Evolutionary conservation across 2,329 filamentous ascomycete genomes (phyloP).

Genomic region (Neoarthrinium moseri): DNA sequence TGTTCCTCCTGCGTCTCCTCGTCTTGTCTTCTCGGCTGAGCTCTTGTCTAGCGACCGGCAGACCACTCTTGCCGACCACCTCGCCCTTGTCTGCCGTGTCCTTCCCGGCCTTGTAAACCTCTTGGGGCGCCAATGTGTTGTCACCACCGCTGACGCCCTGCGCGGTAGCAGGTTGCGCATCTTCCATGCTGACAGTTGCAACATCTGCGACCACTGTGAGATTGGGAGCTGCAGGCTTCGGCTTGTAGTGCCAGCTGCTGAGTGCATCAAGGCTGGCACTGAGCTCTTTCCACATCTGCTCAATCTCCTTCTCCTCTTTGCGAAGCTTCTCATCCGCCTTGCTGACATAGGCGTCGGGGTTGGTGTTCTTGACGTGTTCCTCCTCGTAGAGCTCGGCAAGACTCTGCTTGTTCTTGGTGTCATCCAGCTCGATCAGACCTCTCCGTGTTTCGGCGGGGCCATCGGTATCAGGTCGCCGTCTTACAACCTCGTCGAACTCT

Average conservation of each 20-base stretch:
- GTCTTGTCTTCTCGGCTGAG: conserved; percentile 85
- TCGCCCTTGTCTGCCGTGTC: conserved; percentile 65
- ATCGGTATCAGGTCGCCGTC: conserved; percentile 74
- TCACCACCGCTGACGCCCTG: conserved; percentile 67
- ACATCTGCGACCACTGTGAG: conserved; percentile 88
- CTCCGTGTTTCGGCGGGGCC: conserved; percentile 58
- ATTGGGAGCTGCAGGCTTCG: conserved; percentile 76
- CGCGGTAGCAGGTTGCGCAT: conserved; percentile 83
- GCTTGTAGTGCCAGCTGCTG: conserved; percentile 93
- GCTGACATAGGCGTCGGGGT: conserved; percentile 78
- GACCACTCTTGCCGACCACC: conserved; percentile 72
- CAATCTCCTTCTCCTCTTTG: conserved; percentile 81
- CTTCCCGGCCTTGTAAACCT: conserved; percentile 83
- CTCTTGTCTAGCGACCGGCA: conserved; percentile 78
- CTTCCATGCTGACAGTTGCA: conserved; percentile 91
- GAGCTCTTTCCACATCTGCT: conserved; percentile 78
- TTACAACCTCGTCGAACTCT: conserved; percentile 89
- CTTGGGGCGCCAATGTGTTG: conserved; percentile 86
- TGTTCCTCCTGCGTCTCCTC: conserved; percentile 73
- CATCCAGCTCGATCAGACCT: conserved; percentile 78
- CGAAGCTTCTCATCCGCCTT: conserved; percentile 78
- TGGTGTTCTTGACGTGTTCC: conserved; percentile 76
- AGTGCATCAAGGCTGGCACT: conserved; percentile 81
- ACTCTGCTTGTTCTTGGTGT: conserved; percentile 82
- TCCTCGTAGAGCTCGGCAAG: conserved; percentile 94